Conservation (phyloP, 345 rosid genomes). For the Eucalyptus erythrocorys region DNA sequence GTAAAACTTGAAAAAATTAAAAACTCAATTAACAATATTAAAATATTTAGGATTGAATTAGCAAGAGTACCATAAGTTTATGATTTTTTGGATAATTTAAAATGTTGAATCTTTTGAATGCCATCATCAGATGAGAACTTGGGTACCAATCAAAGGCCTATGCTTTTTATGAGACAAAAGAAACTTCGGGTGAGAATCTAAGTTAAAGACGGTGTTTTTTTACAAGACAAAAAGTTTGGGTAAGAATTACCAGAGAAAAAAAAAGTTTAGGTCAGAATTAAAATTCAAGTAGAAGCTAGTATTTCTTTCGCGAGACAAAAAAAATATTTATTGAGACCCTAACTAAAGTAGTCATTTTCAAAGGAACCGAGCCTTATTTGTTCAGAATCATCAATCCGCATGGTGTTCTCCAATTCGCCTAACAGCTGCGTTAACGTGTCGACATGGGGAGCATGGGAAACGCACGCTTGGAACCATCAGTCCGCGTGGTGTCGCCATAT, state of each 20-base stretch:
- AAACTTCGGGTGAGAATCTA: neutral
- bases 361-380: no score
- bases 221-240: accelerated
- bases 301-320: neutral
- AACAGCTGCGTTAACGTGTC: no score
- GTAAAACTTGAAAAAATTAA: accelerated
- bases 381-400: no score
- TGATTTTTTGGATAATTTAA: no score
- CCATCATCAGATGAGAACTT: no score
- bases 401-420: no score
- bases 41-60: accelerated
- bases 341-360: no score
- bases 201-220: neutral
- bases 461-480: no score
- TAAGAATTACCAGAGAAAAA: neutral
- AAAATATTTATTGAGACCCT: accelerated
- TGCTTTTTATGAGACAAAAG: neutral
- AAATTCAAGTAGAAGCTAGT: neutral
- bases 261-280: neutral
- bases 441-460: no score
- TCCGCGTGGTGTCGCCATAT: no score
- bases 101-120: no score
- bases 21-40: accelerated
- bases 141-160: neutral
- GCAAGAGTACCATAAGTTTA: accelerated